Percentiles rank a stretch among this genome's conserved stretches.
phyloP scores from a whole-genome alignment of 805 yeast genomes.

The Nakazawaea ernobii region DNA sequence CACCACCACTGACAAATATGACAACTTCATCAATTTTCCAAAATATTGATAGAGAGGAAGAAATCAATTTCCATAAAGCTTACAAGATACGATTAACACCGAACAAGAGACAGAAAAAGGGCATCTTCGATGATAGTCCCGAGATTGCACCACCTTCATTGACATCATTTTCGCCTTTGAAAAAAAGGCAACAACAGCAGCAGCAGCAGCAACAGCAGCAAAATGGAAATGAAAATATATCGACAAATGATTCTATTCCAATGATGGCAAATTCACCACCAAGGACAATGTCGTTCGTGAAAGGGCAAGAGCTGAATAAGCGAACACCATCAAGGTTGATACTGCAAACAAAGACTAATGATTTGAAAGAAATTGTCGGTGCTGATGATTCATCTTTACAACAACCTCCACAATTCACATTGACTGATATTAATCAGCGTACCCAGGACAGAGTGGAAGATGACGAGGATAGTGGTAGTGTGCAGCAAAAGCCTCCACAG shows the following conservation, averaged over 20 bases:
- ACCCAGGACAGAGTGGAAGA: too few relatives aligned
- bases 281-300: constrained; percentile 8
- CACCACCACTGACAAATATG: too few relatives aligned
- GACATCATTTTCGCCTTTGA: constrained; percentile 2
- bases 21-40: constrained; percentile 2
- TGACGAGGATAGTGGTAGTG: neutral
- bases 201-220: neutral
- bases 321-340: constrained; percentile 5
- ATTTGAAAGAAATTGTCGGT: constrained; percentile 7
- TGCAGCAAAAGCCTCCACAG: neutral
- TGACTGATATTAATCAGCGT: neutral
- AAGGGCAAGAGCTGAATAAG: neutral
- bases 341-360: constrained; percentile 4
- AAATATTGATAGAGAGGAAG: neutral
- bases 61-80: constrained; percentile 6
- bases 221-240: too few relatives aligned
- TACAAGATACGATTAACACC: constrained; percentile 10
- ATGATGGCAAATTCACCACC: constrained; percentile 10
- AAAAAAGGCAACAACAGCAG: neutral
- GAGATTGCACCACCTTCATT: constrained; percentile 8
- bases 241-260: neutral
- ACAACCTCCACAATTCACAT: constrained; percentile 7
- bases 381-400: constrained; percentile 8
- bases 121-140: constrained; percentile 8
- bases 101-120: constrained; percentile 8